phyloP scores from a whole-genome alignment of 805 yeast genomes.

The Wickerhamiella spandovensis region DNA sequence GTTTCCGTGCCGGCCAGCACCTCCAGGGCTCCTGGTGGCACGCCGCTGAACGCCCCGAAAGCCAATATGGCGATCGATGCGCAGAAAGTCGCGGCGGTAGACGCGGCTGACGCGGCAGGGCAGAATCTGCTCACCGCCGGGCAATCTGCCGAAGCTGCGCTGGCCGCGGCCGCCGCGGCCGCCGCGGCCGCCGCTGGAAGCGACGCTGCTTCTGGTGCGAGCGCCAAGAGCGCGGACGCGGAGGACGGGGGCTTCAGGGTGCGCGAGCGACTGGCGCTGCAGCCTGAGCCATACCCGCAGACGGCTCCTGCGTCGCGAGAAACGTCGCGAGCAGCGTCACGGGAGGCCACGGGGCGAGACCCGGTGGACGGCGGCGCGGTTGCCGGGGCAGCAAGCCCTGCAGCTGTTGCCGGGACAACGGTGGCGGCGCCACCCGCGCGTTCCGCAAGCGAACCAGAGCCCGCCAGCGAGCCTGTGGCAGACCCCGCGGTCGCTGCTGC shows the following conservation, averaged over 20 bases:
- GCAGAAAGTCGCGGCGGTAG: neutral
- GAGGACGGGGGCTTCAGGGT: neutral
- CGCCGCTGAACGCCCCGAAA: neutral
- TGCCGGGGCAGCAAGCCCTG: neutral
- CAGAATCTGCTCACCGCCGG: neutral
- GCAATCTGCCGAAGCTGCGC: neutral
- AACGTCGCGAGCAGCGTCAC: neutral
- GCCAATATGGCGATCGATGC: neutral
- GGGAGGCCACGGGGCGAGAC: neutral
- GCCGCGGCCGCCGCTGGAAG: neutral
- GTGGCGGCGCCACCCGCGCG: neutral
- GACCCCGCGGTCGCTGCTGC: neutral
- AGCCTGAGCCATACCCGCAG: neutral
- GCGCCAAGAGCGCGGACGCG: too few relatives aligned
- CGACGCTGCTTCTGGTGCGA: neutral
- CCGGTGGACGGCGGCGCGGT: neutral
- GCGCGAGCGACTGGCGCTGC: neutral
- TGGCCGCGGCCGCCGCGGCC: neutral
- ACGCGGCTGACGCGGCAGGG: neutral
- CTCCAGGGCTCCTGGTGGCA: neutral
- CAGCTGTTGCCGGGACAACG: neutral
- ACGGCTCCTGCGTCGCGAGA: neutral
- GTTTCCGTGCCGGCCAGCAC: too few relatives aligned
- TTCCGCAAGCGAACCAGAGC: neutral
- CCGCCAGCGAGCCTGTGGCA: neutral